These are phyloP conservation scores for Pelargonium australe DNA, from an alignment of 441 rosid genomes.

Conservation along the genomic window DNA sequence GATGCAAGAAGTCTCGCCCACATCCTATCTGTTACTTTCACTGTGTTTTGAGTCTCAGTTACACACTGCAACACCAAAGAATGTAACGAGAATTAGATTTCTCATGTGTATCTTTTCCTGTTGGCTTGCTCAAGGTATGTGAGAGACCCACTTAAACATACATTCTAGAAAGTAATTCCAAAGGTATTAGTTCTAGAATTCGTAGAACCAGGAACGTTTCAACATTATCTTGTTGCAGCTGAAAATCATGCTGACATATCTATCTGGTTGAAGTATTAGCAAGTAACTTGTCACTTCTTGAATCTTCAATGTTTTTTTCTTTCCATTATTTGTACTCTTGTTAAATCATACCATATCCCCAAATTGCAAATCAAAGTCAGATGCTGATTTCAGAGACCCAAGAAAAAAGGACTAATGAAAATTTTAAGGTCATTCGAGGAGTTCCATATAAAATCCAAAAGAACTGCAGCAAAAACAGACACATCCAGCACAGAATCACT, in stretches of 20 bases:
- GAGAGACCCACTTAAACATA: not conserved
- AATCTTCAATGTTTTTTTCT: too few species aligned
- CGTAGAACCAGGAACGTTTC: not conserved
- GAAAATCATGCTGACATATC: not conserved
- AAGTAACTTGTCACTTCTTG: too few species aligned
- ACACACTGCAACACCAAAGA: conserved; percentile 43
- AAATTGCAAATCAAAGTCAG: too few species aligned
- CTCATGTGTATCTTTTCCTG: not conserved
- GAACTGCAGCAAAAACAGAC: not conserved
- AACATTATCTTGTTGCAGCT: not conserved
- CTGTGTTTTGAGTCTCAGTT: conserved; percentile 50
- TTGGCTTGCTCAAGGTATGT: not conserved
- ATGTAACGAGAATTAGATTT: conserved; percentile 14
- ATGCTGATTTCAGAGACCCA: too few species aligned
- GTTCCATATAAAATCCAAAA: not conserved
- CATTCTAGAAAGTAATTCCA: not conserved
- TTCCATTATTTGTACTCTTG: too few species aligned
- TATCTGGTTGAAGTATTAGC: too few species aligned
- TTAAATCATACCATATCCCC: too few species aligned
- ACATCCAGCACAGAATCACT: not conserved
- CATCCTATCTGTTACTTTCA: conserved; percentile 64
- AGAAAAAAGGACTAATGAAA: too few species aligned
- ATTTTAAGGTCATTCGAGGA: not conserved
- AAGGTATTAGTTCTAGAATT: not conserved
- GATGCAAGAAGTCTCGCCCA: conserved; percentile 83